Evolutionary conservation across 208 protist genomes (phyloP).

Genomic region (Trypanosoma grayi): DNA sequence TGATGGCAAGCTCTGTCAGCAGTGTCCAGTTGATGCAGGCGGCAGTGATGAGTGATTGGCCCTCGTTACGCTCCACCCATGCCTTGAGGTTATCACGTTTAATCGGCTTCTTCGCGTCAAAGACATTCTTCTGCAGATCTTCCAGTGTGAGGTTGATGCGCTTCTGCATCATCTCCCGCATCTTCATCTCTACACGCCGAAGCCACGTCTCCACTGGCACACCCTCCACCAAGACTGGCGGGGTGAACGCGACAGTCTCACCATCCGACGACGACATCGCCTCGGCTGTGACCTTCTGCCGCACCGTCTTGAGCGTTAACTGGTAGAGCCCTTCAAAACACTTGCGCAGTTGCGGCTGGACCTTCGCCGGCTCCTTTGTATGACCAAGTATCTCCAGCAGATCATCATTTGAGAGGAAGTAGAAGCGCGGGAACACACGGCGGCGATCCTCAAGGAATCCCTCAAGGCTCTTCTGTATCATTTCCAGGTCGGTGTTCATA

Average conservation of each 20-base stretch:
- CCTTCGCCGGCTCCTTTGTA: conserved; percentile 94
- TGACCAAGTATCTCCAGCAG: conserved; percentile 98
- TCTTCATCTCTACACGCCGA: conserved; percentile 86
- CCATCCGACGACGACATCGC: conserved; percentile 89
- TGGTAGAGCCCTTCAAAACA: conserved; percentile 96
- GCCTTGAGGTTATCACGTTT: conserved; percentile 76
- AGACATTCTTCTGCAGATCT: conserved; percentile 82
- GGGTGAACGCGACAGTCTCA: conserved; percentile 92
- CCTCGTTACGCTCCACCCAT: conserved; percentile 92
- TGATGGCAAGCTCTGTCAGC: conserved; percentile 89
- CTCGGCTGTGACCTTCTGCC: conserved; percentile 74
- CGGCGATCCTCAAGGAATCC: conserved; percentile 97
- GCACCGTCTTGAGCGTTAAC: conserved; percentile 79
- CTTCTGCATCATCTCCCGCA: conserved; percentile 89
- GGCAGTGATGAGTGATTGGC: conserved; percentile 95
- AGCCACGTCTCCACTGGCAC: conserved; percentile 95
- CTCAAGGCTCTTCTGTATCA: conserved; percentile 97
- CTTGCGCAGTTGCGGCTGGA: conserved; percentile 97
- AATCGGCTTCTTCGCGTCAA: conserved; percentile 65
- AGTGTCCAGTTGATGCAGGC: conserved; percentile 96
- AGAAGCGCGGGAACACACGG: conserved; percentile 96
- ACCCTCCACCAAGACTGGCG: conserved; percentile 85
- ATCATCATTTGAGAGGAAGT: conserved; percentile 98
- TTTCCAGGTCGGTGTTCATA: conserved; percentile 94
- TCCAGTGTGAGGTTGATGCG: conserved; percentile 79